phyloP scores from a whole-genome alignment of 2,329 filamentous ascomycete genomes.

The Alternaria rosae region DNA sequence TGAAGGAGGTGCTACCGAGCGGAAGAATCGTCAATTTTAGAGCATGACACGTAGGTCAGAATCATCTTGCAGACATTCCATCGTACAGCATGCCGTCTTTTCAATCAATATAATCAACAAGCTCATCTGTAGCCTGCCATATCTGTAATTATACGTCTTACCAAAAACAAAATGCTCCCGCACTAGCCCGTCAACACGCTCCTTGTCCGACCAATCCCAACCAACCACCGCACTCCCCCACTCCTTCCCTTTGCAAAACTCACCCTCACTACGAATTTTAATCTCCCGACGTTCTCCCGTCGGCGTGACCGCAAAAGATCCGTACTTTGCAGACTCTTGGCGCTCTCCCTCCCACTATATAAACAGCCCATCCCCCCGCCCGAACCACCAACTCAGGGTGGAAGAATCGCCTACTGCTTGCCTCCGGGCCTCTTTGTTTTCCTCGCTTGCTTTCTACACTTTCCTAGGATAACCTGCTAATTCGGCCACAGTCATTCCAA shows the following conservation, averaged over 20 bases:
- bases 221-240: not conserved
- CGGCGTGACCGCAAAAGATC: no score
- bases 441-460: no score
- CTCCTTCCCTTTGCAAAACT: not conserved
- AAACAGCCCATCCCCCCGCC: not conserved
- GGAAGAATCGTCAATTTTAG: not conserved
- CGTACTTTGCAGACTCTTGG: not conserved
- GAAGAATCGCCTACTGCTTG: no score
- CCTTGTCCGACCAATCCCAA: not conserved
- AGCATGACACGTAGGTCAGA: not conserved
- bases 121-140: not conserved
- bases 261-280: not conserved
- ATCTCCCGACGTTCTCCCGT: not conserved
- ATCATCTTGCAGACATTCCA: not conserved
- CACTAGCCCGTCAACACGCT: not conserved
- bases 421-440: no score
- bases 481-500: not conserved
- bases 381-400: not conserved
- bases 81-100: not conserved
- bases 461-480: no score
- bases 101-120: not conserved
- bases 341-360: not conserved
- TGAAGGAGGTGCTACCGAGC: constrained; percentile 8
- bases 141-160: not conserved
- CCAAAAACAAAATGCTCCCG: not conserved